Conservation (phyloP, 306 rosid genomes). For the Lotus japonicus region DNA sequence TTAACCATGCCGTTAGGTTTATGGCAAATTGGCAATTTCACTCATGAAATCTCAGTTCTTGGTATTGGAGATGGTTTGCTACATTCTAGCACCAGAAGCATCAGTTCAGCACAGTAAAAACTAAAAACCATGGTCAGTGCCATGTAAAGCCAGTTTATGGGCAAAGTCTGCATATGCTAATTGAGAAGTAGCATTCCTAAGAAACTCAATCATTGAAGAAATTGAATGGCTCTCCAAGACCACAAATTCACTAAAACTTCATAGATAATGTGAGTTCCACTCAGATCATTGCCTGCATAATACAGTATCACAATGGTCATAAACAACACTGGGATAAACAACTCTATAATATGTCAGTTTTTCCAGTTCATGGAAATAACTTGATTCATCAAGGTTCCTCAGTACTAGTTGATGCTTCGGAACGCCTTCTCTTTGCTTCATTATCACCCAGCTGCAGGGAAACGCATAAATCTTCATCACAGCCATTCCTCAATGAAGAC, state of each 20-base stretch:
- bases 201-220: conserved; percentile 5
- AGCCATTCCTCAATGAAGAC: conserved; percentile 56
- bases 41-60: too few species aligned
- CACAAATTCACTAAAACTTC: conserved; percentile 20
- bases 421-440: conserved; percentile 89
- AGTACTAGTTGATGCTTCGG: conserved; percentile 60
- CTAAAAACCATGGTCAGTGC: not conserved
- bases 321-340: conserved; percentile 20
- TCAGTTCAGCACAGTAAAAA: not conserved
- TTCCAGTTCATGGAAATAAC: conserved; percentile 21
- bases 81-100: not conserved
- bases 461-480: conserved; percentile 70
- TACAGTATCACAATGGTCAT: conserved; percentile 12
- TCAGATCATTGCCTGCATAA: conserved; percentile 20
- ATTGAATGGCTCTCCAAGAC: conserved; percentile 5
- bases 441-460: conserved; percentile 90
- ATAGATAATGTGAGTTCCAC: conserved; percentile 11
- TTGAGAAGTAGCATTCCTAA: not conserved
- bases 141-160: not conserved
- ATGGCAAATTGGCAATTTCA: too few species aligned
- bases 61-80: too few species aligned
- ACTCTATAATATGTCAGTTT: conserved; percentile 6
- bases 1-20: too few species aligned
- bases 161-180: not conserved
- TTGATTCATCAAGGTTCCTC: conserved; percentile 56